Evolutionary conservation across 2,329 filamentous ascomycete genomes (phyloP), one percentile per base, ranked within the genome.

Genomic region (Pyrenochaeta sp.): DNA sequence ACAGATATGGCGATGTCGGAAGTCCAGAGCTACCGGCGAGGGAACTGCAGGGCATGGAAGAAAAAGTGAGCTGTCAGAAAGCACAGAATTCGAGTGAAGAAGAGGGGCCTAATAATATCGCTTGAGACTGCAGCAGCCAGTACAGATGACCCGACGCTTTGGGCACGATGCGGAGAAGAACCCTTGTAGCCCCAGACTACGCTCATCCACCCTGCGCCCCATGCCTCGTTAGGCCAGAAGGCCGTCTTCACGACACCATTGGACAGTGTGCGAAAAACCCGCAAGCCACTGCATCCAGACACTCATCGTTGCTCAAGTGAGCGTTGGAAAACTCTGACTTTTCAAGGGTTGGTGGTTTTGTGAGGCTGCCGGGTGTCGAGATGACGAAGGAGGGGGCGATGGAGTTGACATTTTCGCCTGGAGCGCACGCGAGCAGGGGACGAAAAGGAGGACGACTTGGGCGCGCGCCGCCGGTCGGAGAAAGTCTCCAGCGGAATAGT

Each of bases 151-250:
- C 71, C 72, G 66, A 59, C 59, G 65, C 63, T 61, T 58, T 66
- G 71, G 71, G 61, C 68, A 66, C 58, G 52, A 66, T 63, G 69
- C 68, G 71, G 72, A 72, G 72, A 72, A 73, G 68, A 64, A 68
- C 61, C 68, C 60, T 54, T 57, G 50, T 56, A 58, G 53, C 67
- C 65, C 66, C 61, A 64, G 67, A 64, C 45, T 61, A 62, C 36
- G 36, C 64, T 56, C 57, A 61, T 56, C 59, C 66, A 58, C 61
- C 44, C 12, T 58, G 61, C 58, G 65, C 58, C 56, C 58, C 66
- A 65, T 67, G 66, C 66, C 54, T 50, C 52, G 49, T 39, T 58
- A 51, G 57, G 52, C 42, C 13, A 40, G 24, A 47, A 52, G 24
- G 32, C 52, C 36, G 24, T 32, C 43, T 19, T 19, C 39, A 25